Base-by-base conservation (phyloP, 257 asterid species). In the Parsonsia alboflavescens region DNA sequence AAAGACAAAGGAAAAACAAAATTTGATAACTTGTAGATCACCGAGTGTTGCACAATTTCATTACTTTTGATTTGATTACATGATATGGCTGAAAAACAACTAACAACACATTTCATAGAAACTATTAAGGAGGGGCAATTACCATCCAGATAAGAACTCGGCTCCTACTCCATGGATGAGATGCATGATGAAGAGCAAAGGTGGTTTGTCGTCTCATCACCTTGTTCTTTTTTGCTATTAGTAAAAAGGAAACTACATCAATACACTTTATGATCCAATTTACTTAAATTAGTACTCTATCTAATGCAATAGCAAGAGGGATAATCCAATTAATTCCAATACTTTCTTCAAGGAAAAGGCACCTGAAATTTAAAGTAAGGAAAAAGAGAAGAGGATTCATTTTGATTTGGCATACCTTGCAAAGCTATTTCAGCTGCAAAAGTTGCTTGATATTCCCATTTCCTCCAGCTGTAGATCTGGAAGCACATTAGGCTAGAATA, bases 381-480 rank as follows among this genome's bases (percentile, higher is more conserved):
- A 54, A 71, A 8, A 71, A 8, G 44, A n/a, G 16, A 54, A 42
- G 12, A 33, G 50, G 24, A 26, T 54, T 16, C 6, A 39, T 45
- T 58, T 61, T 68, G 52, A 77, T 53, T 71, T 63, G 24, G 45
- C 70, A 36, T 77, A 87, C 98, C 91, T 80, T 72, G 87, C 68
- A 86, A 69, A 81, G 81, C 84, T 22, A 68, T 88, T 77, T 85
- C 96, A 24, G 88, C 85, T 72, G 81, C 70, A 8, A 75, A 68
- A 54, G 82, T 78, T 19, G 86, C 89, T 78, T 88, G 96, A 78
- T 83, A 74, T 84, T 93, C 98, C 97, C 97, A 93, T 79, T 91
- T 91, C 80, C 97, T 91, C 98, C 98, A 93, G 82, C 97, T 93
- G 76, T 93, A 93, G 77, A 91, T 93, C 98, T 93, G 69, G 85